Evolutionary conservation across 2,329 filamentous ascomycete species (phyloP).

Genomic region (Decorospora gaudefroyi): DNA sequence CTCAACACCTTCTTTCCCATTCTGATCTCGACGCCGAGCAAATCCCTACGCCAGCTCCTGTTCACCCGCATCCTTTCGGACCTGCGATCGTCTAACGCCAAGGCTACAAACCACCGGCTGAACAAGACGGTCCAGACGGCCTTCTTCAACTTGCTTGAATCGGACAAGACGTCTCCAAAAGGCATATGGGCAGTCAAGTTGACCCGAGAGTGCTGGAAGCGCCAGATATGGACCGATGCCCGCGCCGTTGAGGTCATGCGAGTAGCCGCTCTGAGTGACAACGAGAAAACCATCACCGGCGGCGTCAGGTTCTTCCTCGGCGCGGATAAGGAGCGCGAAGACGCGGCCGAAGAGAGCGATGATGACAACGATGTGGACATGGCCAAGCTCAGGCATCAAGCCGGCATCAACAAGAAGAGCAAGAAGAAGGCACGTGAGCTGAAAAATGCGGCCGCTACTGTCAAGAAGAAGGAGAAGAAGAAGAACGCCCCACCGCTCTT

Average conservation of each 20-base stretch:
- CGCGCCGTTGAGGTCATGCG: slow-evolving; percentile 99
- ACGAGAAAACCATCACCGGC: slow-evolving; percentile 87
- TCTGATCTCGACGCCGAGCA: slow-evolving; percentile 87
- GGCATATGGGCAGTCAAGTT: slow-evolving; percentile 96
- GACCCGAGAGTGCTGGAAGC: slow-evolving; percentile 92
- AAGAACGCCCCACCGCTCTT: slow-evolving; percentile 84
- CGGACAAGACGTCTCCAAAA: slow-evolving; percentile 81
- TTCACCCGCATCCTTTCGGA: slow-evolving; percentile 91
- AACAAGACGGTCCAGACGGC: slow-evolving; percentile 94
- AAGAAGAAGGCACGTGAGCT: slow-evolving; percentile 82
- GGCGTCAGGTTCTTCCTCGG: slow-evolving; percentile 94
- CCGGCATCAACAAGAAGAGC: slow-evolving; percentile 93
- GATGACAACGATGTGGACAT: slow-evolving; percentile 76
- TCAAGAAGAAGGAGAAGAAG: slow-evolving; percentile 80
- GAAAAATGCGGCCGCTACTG: slow-evolving; percentile 77
- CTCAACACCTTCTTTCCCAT: slow-evolving; percentile 94
- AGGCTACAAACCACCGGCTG: slow-evolving; percentile 85
- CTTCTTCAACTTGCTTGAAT: slow-evolving; percentile 86
- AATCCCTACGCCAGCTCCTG: slow-evolving; percentile 81
- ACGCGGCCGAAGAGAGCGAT: slow-evolving; percentile 79
- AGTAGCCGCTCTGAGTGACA: slow-evolving; percentile 83
- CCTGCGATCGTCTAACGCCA: slow-evolving; percentile 83
- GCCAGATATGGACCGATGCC: slow-evolving; percentile 92
- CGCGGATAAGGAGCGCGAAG: slow-evolving; percentile 93
- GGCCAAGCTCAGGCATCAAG: slow-evolving; percentile 78